Base-by-base conservation (phyloP, 345 rosid species). In the Turritis glabra region DNA sequence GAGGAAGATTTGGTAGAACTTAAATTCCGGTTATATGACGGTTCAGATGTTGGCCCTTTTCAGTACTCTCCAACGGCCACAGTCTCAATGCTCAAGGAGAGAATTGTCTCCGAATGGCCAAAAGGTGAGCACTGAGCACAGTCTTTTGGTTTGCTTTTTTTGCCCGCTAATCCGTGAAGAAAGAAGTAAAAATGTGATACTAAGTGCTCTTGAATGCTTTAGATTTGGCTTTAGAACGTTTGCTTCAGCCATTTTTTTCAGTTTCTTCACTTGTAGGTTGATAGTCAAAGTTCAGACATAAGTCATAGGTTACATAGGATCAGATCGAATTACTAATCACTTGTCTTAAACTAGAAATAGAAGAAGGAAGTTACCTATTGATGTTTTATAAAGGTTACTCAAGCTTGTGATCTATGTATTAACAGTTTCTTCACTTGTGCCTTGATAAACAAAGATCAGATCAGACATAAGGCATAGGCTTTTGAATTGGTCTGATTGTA, bases 41-140 rank as follows among this genome's bases (percentile, higher is more conserved):
- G 97, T 76, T 85, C 97, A 2, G 92, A 92, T 82, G 85, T 92
- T 35, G 99, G 99, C 54, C 99, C 97, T 11, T 90, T 92, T 72
- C 81, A 81, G 50, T 90, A 92, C 83, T 87, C 92, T 0, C 87
- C 94, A 12, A 74, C 93, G 1, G 85, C 97, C 2, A 87, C 97
- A 3, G 91, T 95, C 9, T 81, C 88, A 72, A 79, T 81, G 82
- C 92, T 95, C 46, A 92, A 90, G 85, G 93, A 92, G 67, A 79
- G 94, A 69, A 85, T 95, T 27, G 81, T 92, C 56, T 75, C 91
- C 17, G 91, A 91, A 23, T 95, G 99, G 99, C 97, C 97, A 1
- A 89, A 84, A 85, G 99, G 99, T 91, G 13, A 40, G 1, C 13
- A 61, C 35, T 10, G 6, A 37, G 66, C 37, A 29, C 8, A 74